Evolutionary conservation across 345 rosid genomes (phyloP).

Genomic region (Carallia pectinifolia): DNA sequence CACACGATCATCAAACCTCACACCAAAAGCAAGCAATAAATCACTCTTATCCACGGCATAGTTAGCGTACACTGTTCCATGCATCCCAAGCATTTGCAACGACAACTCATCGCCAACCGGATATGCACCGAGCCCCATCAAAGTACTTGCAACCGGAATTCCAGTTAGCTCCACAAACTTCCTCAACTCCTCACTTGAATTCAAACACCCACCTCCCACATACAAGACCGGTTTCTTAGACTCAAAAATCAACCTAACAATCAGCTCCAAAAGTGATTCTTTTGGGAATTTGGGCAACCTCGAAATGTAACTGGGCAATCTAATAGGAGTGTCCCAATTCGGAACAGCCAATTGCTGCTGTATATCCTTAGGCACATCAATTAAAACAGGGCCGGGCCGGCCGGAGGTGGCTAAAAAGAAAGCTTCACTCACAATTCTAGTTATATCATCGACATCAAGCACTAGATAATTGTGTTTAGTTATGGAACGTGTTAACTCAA

Average conservation of each 20-base stretch:
- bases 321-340: constrained; percentile 56
- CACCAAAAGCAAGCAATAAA: constrained; percentile 89
- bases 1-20: constrained; percentile 95
- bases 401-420: constrained; percentile 84
- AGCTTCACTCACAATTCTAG: constrained; percentile 76
- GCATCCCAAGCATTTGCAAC: constrained; percentile 95
- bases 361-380: constrained; percentile 92
- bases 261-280: constrained; percentile 60
- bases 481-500: constrained; percentile 89
- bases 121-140: constrained; percentile 91
- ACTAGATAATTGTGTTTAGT: constrained; percentile 89
- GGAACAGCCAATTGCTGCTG: constrained; percentile 91
- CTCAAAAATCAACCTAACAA: constrained; percentile 72
- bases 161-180: constrained; percentile 85
- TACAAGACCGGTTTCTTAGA: constrained; percentile 89
- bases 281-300: constrained; percentile 72
- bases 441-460: constrained; percentile 84
- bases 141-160: constrained; percentile 92
- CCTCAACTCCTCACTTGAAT: constrained; percentile 76
- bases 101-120: constrained; percentile 67
- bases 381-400: constrained; percentile 88
- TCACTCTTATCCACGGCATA: constrained; percentile 89
- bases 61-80: constrained; percentile 89
- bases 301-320: constrained; percentile 68
- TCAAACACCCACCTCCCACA: constrained; percentile 98